Evolutionary conservation across 805 yeast species (phyloP).

Genomic region (Crinitomyces ghanaensis): DNA sequence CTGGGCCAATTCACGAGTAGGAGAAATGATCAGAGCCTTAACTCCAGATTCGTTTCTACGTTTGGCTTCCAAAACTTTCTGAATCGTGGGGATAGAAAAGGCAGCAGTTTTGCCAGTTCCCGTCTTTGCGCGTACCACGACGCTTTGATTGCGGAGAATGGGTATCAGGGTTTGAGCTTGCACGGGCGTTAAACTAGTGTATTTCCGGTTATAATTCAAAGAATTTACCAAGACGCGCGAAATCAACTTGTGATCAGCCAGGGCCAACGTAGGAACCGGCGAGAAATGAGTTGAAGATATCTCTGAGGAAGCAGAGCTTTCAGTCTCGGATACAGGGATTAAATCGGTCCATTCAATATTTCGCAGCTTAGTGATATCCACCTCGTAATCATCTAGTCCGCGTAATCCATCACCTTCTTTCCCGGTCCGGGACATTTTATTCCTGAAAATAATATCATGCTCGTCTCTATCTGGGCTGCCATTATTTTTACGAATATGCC

Average conservation of each 20-base stretch:
- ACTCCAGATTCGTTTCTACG: constrained; percentile 31
- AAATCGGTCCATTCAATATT: constrained; percentile 19
- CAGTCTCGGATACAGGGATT: constrained; percentile 4
- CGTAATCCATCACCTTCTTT: constrained; percentile 22
- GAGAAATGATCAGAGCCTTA: constrained; percentile 62
- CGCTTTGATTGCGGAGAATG: constrained; percentile 60
- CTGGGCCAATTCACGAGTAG: constrained; percentile 83
- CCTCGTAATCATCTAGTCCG: constrained; percentile 21
- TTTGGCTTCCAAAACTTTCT: constrained; percentile 35
- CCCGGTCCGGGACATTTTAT: constrained; percentile 8
- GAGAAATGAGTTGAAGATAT: constrained; percentile 16
- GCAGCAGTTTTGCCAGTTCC: constrained; percentile 95
- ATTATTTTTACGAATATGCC: not conserved
- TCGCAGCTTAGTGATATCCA: constrained; percentile 16
- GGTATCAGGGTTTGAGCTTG: constrained; percentile 38
- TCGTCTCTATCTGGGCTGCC: constrained; percentile 3
- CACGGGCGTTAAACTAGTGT: constrained; percentile 25
- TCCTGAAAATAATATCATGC: constrained; percentile 9
- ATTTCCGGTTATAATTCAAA: constrained; percentile 22
- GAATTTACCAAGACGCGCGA: constrained; percentile 25
- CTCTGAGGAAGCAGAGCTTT: constrained; percentile 2
- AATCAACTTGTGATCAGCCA: constrained; percentile 19
- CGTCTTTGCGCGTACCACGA: constrained; percentile 83
- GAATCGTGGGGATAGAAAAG: constrained; percentile 69
- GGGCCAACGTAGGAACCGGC: constrained; percentile 16